phyloP scores from a whole-genome alignment of 495 filamentous ascomycete genomes.

The Penicillium steckii region DNA sequence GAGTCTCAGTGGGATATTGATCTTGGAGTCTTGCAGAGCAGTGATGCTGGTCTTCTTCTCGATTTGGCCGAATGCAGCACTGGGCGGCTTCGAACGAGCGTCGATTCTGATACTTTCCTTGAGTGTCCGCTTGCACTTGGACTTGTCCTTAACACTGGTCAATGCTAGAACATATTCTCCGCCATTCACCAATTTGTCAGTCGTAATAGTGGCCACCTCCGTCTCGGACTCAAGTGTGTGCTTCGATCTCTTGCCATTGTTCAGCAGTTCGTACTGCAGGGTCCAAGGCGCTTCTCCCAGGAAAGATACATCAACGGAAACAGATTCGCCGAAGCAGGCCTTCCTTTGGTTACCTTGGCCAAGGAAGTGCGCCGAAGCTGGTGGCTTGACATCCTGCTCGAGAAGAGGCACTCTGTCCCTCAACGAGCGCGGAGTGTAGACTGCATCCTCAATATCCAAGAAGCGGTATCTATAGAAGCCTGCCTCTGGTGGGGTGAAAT shows the following conservation, averaged over 20 bases:
- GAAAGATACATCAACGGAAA: slow-evolving; percentile 68
- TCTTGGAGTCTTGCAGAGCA: slow-evolving; percentile 69
- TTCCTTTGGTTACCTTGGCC: slow-evolving; percentile 50
- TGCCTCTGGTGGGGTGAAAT: slow-evolving; percentile 76
- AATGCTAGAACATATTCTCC: slow-evolving; percentile 86
- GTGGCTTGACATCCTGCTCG: slow-evolving; percentile 89
- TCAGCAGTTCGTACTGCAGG: slow-evolving; percentile 92
- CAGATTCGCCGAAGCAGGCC: slow-evolving; percentile 78
- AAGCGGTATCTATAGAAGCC: slow-evolving; percentile 89
- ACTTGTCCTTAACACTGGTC: slow-evolving; percentile 79
- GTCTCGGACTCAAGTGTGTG: slow-evolving; percentile 61
- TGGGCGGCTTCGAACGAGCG: slow-evolving; percentile 82
- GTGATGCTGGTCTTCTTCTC: slow-evolving; percentile 71
- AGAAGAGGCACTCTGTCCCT: slow-evolving; percentile 57
- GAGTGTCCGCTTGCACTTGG: slow-evolving; percentile 78
- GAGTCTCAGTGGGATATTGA: slow-evolving; percentile 77
- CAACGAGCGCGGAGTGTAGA: slow-evolving; percentile 60
- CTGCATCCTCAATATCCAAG: slow-evolving; percentile 69
- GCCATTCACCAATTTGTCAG: slow-evolving; percentile 67
- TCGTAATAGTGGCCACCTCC: slow-evolving; percentile 65
- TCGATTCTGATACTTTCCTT: slow-evolving; percentile 79
- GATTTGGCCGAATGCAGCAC: slow-evolving; percentile 76
- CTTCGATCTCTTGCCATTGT: slow-evolving; percentile 78
- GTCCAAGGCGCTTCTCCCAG: slow-evolving; percentile 81
- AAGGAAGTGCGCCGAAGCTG: slow-evolving; percentile 74